These are phyloP conservation scores for Talaromyces wortmannii DNA, from an alignment of 495 filamentous ascomycete species.

Conservation along the genomic window DNA sequence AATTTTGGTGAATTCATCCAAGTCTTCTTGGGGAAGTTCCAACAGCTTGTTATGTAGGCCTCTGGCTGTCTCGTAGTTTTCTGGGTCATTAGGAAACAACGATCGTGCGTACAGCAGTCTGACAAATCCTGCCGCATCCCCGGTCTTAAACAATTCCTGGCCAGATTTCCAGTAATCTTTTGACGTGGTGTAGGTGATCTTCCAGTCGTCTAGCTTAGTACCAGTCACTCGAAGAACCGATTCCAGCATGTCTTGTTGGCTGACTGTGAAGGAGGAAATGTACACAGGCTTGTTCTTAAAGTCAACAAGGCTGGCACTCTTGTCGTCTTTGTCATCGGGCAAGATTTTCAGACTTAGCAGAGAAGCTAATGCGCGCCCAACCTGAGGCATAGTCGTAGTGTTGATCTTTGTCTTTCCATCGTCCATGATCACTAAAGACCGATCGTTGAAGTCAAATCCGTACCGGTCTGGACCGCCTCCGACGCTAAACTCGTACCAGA, in stretches of 20 bases:
- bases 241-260: slow-evolving; percentile 47
- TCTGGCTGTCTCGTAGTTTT: slow-evolving; percentile 26
- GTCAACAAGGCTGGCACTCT: neutral
- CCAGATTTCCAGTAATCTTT: neutral
- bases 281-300: slow-evolving; percentile 36
- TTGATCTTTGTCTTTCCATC: slow-evolving; percentile 35
- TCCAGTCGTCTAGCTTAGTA: slow-evolving; percentile 48
- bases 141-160: neutral
- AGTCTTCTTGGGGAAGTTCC: slow-evolving; percentile 47
- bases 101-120: slow-evolving; percentile 37
- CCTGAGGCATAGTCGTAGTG: slow-evolving; percentile 35
- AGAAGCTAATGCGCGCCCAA: slow-evolving; percentile 34
- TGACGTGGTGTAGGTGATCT: slow-evolving; percentile 31
- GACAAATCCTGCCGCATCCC: neutral
- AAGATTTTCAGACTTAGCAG: slow-evolving; percentile 34
- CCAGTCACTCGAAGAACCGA: slow-evolving; percentile 45
- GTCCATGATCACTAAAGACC: slow-evolving; percentile 35
- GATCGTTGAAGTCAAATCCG: slow-evolving; percentile 40
- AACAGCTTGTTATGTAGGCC: slow-evolving; percentile 24
- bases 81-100: slow-evolving; percentile 39
- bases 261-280: slow-evolving; percentile 38
- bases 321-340: slow-evolving; percentile 37
- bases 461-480: slow-evolving; percentile 24
- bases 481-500: slow-evolving; percentile 51
- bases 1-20: slow-evolving; percentile 37